Evolutionary conservation across 1,284 basidiomycete species (phyloP).

Genomic region (Xanthoconium separans): DNA sequence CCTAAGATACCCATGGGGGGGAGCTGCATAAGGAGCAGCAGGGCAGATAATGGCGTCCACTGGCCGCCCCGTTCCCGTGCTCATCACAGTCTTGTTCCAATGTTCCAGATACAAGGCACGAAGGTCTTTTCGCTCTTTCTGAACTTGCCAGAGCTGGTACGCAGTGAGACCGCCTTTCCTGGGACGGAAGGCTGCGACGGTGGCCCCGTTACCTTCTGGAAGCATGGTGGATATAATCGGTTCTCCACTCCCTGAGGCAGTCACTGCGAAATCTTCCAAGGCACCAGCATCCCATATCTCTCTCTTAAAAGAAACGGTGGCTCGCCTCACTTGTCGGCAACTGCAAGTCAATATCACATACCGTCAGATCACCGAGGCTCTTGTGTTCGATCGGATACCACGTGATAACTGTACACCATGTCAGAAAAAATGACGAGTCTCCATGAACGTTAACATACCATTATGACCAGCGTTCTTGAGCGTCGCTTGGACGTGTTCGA

Average conservation of each 20-base stretch:
- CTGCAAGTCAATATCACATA: slow-evolving; percentile 25
- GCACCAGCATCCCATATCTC: slow-evolving; percentile 44
- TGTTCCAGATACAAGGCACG: slow-evolving; percentile 52
- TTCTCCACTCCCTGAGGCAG: slow-evolving; percentile 44
- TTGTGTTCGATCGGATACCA: slow-evolving; percentile 45
- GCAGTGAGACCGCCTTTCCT: slow-evolving; percentile 34
- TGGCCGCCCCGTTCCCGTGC: slow-evolving; percentile 59
- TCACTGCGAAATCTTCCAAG: slow-evolving; percentile 42
- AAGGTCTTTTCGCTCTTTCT: slow-evolving; percentile 44
- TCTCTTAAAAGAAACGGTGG: slow-evolving; percentile 25
- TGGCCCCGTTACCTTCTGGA: slow-evolving; percentile 27
- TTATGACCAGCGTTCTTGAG: slow-evolving; percentile 67
- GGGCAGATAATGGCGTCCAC: slow-evolving; percentile 65
- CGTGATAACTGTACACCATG: slow-evolving; percentile 31
- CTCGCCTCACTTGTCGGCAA: background rate
- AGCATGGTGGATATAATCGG: slow-evolving; percentile 52
- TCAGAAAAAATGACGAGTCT: background rate
- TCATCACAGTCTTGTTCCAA: slow-evolving; percentile 50
- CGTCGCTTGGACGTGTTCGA: slow-evolving; percentile 57
- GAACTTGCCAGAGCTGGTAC: slow-evolving; percentile 57
- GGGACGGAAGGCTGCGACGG: slow-evolving; percentile 20
- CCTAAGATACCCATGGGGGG: slow-evolving; percentile 53
- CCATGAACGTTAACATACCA: slow-evolving; percentile 37
- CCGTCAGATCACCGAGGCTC: slow-evolving; percentile 35
- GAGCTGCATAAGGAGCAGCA: slow-evolving; percentile 49